Conservation (phyloP, 768 basidiomycete species). For the Rossbeevera mucosa region DNA sequence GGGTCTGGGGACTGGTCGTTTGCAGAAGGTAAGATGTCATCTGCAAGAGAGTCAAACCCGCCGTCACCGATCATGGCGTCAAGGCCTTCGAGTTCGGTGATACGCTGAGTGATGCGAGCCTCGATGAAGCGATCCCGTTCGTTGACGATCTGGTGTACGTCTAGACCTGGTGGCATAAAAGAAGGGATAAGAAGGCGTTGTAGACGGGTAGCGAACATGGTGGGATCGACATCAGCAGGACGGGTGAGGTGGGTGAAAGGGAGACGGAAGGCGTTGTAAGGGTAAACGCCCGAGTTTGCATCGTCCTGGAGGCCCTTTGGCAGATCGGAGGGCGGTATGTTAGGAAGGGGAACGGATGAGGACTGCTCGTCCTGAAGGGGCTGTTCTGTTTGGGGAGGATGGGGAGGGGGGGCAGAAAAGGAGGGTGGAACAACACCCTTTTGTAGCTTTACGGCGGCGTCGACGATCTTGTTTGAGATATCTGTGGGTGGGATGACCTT, state of each 20-base stretch:
- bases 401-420: slow-evolving; percentile 24
- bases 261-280: slow-evolving; percentile 85
- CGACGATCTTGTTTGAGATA: slow-evolving; percentile 58
- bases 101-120: slow-evolving; percentile 81
- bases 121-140: slow-evolving; percentile 92
- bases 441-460: slow-evolving; percentile 69
- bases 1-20: slow-evolving; percentile 17
- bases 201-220: slow-evolving; percentile 63
- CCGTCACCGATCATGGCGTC: slow-evolving; percentile 80
- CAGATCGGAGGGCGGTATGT: slow-evolving; percentile 52
- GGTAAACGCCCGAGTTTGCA: slow-evolving; percentile 75
- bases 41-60: slow-evolving; percentile 49
- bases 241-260: slow-evolving; percentile 81
- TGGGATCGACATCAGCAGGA: slow-evolving; percentile 52
- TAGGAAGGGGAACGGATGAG: slow-evolving; percentile 28
- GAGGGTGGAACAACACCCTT: slow-evolving; percentile 41
- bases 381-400: slow-evolving; percentile 27
- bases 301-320: slow-evolving; percentile 82
- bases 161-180: slow-evolving; percentile 86
- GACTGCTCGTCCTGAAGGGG: slow-evolving; percentile 53
- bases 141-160: slow-evolving; percentile 85
- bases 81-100: slow-evolving; percentile 77
- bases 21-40: slow-evolving; percentile 28
- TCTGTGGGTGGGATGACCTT: slow-evolving; percentile 60
- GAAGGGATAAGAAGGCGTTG: slow-evolving; percentile 84